Base-by-base conservation (phyloP, 805 yeast genomes). In the Candida yuanshanica region DNA sequence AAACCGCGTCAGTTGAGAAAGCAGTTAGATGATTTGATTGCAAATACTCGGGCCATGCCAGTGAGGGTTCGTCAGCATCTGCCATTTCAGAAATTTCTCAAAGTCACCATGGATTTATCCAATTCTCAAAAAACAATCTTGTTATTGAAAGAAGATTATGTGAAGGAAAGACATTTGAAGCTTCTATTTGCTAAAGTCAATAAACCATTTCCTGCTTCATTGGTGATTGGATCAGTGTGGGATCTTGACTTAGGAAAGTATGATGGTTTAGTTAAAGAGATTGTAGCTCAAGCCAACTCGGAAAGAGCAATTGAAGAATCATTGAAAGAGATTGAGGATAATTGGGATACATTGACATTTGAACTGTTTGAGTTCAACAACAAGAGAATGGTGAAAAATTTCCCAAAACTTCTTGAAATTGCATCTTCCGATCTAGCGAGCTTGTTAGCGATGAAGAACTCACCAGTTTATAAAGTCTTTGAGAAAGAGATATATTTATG, bases 151-250 rank as follows among this genome's bases (percentile, higher is more conserved):
- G 72, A 79, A 4, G 82, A 72, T 0, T 70, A 77, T 0, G 59
- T 90, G 46, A 74, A 74, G 40, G 70, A 69, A 0, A 66, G 89
- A 18, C 97, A 90, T 53, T 79, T 96, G 89, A 63, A 62, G 14
- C 46, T 52, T 9, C 56, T 81, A 2, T 74, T 74, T 47, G 46
- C 56, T 11, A 57, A 53, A 11, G 44, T 70, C 18, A 67, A 57
- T 1, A 45, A 37, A 6, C 17, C 16, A 1, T 39, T 39, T 22
- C 8, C 37, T 0, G 11, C 48, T 0, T 41, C 43, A 1, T 18
- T 53, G 2, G 36, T 60, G 1, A 33, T 59, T 14, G 59, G 62
- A 37, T 75, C 81, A 46, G 73, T 90, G 2, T 72, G 91, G 75
- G 69, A 69, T 27, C 58, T 88, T 34, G 63, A 79, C 32, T 56